Percentiles rank a stretch among this genome's conserved stretches.
These are phyloP conservation scores for Cercospora beticola DNA, from an alignment of 2,329 filamentous ascomycete species.

Conservation along the genomic window DNA sequence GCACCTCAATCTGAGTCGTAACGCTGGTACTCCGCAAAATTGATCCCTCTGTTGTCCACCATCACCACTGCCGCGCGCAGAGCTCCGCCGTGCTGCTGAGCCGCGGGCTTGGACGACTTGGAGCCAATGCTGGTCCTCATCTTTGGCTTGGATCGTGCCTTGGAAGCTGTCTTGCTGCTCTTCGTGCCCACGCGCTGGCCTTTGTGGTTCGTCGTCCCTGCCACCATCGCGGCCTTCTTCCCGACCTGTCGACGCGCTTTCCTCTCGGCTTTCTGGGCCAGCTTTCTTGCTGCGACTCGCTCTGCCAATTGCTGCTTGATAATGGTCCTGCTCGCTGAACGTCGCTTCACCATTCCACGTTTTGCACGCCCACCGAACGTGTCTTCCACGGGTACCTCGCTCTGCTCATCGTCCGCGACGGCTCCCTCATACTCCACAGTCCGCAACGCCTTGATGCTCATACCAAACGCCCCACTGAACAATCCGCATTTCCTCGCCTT, in stretches of 20 bases:
- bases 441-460: background rate
- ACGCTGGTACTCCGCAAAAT: conserved; percentile 16
- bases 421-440: background rate
- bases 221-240: background rate
- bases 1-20: background rate
- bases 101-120: conserved; percentile 14
- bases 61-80: background rate
- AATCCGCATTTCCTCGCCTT: conserved; percentile 22
- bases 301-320: conserved; percentile 15
- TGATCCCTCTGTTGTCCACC: conserved; percentile 16
- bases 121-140: conserved; percentile 2
- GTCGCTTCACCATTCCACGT: background rate
- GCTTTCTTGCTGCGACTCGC: conserved; percentile 1
- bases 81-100: background rate
- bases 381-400: background rate
- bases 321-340: conserved; percentile 8
- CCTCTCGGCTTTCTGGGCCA: conserved; percentile 11
- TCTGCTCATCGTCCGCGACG: background rate
- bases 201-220: conserved; percentile 2
- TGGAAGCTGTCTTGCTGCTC: background rate
- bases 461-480: background rate
- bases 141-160: background rate
- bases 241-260: background rate
- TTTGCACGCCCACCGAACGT: background rate
- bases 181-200: background rate